Conservation (phyloP, 2,329 filamentous ascomycete genomes). For the Epichloe glyceriae region DNA sequence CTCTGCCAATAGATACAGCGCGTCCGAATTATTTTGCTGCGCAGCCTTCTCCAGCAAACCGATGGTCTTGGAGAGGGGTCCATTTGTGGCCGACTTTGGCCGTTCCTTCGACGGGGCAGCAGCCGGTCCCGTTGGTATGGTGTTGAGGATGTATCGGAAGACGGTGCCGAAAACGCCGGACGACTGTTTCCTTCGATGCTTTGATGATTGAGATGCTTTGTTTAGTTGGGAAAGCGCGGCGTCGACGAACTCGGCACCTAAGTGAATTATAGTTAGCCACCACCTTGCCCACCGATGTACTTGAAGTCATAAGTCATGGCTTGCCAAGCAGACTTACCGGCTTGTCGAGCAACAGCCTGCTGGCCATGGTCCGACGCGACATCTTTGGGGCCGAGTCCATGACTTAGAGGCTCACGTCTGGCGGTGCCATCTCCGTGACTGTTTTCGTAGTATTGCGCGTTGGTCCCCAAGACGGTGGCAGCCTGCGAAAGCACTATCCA, state of each 20-base stretch:
- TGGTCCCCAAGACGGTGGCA: conserved; percentile 22
- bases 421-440: conserved; percentile 17
- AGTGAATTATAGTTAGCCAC: background rate
- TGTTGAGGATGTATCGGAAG: conserved; percentile 32
- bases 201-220: conserved; percentile 33
- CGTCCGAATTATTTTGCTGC: conserved; percentile 57
- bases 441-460: conserved; percentile 25
- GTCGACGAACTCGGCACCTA: conserved; percentile 41
- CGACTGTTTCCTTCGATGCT: conserved; percentile 30
- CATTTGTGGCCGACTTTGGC: conserved; percentile 17
- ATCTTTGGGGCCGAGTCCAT: conserved; percentile 20
- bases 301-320: background rate
- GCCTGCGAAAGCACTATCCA: conserved; percentile 35
- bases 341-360: conserved; percentile 17
- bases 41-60: conserved; percentile 39
- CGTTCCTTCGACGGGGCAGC: conserved; percentile 30
- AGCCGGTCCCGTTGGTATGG: conserved; percentile 36
- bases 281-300: background rate
- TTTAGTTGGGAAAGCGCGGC: conserved; percentile 36
- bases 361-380: conserved; percentile 16
- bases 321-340: conserved; percentile 19
- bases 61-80: conserved; percentile 37
- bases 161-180: conserved; percentile 29
- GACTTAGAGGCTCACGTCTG: conserved; percentile 17
- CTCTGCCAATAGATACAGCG: conserved; percentile 78